Evolutionary conservation across 2,329 filamentous ascomycete species (phyloP), one percentile per base, ranked within the genome.

Genomic region (Macrophomina pseudophaseolina): DNA sequence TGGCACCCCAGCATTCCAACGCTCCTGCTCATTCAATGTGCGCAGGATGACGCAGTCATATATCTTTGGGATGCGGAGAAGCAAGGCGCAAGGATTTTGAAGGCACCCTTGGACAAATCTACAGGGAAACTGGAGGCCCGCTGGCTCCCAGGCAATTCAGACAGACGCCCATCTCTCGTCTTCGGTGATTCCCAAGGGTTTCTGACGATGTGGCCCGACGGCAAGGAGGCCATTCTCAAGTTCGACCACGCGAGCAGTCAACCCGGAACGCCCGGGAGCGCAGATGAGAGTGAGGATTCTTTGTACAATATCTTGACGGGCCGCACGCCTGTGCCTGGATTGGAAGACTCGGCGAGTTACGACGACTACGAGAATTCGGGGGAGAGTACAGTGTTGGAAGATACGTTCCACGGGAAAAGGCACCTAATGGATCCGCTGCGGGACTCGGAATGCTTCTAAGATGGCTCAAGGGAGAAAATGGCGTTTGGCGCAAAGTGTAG

Each of bases 291-390:
- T 63, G 81, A 84, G 33, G 82, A 84, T 68, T 83, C 80, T 49
- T 69, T 84, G 30, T 81, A 80, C 59, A 81, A 84, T 30, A 80
- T 84, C 5, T 71, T 84, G 12, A 82, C 81, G 1, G 82, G 82
- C 0, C 71, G 79, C n/a, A 83, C 78, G 53, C 78, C 80, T 1
- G 70, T 80, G 46, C 80, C 79, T 12, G 74, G 71, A 12, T 48
- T 74, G 28, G 66, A 69, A 23, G 69, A 72, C 11, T 68, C 65
- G 30, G 64, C 64, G 9, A 68, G 32, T 5, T 62, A 66, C 38
- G 67, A 65, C 11, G 68, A 74, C 72, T 52, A 71, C 69, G 58
- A 72, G 69, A 67, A 72, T 64, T 51, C 76, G 70, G 30, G 73
- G 72, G 70, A 76, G 11, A 64, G 66, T 14, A 52, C 28, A 42